Evolutionary conservation across 2,329 filamentous ascomycete species (phyloP), one percentile per base, ranked within the genome.

Genomic region (Botryosphaeria dothidea): DNA sequence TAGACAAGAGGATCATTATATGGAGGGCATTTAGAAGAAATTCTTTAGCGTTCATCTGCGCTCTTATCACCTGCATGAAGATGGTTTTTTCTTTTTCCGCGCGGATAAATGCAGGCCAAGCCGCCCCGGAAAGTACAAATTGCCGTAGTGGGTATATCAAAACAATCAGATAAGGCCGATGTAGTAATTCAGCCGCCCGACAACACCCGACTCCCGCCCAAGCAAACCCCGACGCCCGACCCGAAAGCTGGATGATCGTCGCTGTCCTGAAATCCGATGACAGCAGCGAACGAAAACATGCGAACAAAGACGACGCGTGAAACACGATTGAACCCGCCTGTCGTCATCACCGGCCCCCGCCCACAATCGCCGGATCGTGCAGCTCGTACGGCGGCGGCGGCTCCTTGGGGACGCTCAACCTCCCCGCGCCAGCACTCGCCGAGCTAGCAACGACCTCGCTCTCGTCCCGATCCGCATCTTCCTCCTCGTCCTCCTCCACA

Each of bases 371-470:
- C 23, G 68, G 66, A 62, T 71, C 31, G 34, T 56, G 52, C 21
- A 56, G 17, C 21, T 56, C 52, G 15, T 56, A 56, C 34, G 52
- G 52, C 9, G 56, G 56, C 41, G 69, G 69, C 19, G 70, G 69
- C 19, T 70, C 68, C 23, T 66, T 58, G 4, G 70, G 69, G 21
- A 70, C 41, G 31, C 62, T 64, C 31, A 29, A 60, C 21, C 52
- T 61, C 9, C 41, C 61, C 8, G 19, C 27, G 13, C 8, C 19
- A 23, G 41, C 31, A 8, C 2, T 49, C n/a, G 41, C 41, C 15
- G 54, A 15, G 15, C 19, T 13, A 13, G 38, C 27, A n/a, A 25
- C 52, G 29, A 15, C 21, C 19, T 11, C 36, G 13, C 4, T 8
- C 13, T 52, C 15, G 7, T 38, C 45, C 8, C 21, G 36, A 13